phyloP scores from a whole-genome alignment of 2,329 filamentous ascomycete genomes.

The Xylogone sp. region DNA sequence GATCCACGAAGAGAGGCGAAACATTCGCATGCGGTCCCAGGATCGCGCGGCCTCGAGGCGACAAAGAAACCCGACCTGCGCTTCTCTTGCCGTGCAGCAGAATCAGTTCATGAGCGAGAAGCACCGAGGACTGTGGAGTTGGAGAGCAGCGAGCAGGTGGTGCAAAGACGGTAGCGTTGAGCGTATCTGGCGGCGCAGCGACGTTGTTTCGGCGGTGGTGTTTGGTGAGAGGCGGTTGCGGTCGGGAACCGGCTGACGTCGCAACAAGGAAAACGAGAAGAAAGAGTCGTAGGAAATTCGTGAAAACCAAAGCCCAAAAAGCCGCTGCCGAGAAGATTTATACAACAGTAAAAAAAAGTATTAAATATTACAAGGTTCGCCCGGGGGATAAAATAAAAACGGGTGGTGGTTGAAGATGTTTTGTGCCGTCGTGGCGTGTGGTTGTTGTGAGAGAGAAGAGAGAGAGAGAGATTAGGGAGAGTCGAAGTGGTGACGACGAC shows the following conservation, averaged over 20 bases:
- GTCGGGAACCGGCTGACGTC: not conserved
- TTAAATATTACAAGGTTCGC: slow-evolving; percentile 17
- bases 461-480: not conserved
- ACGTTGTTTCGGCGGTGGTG: not conserved
- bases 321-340: slow-evolving; percentile 3
- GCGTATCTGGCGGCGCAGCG: not conserved
- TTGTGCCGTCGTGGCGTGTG: slow-evolving; percentile 16
- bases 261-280: not conserved
- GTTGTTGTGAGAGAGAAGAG: slow-evolving; percentile 7
- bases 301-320: not conserved
- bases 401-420: slow-evolving; percentile 12
- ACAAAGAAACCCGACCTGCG: not conserved
- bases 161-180: not conserved
- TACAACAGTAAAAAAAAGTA: slow-evolving; percentile 12
- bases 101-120: not conserved
- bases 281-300: not conserved
- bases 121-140: not conserved
- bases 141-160: not conserved
- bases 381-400: slow-evolving; percentile 7
- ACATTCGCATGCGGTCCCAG: slow-evolving; percentile 47
- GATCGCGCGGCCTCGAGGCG: not conserved
- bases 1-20: slow-evolving; percentile 51
- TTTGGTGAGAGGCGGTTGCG: not conserved
- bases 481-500: slow-evolving; percentile 8
- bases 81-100: not conserved